phyloP scores from a whole-genome alignment of 2,329 filamentous ascomycete genomes.

The Botrytis elliptica region DNA sequence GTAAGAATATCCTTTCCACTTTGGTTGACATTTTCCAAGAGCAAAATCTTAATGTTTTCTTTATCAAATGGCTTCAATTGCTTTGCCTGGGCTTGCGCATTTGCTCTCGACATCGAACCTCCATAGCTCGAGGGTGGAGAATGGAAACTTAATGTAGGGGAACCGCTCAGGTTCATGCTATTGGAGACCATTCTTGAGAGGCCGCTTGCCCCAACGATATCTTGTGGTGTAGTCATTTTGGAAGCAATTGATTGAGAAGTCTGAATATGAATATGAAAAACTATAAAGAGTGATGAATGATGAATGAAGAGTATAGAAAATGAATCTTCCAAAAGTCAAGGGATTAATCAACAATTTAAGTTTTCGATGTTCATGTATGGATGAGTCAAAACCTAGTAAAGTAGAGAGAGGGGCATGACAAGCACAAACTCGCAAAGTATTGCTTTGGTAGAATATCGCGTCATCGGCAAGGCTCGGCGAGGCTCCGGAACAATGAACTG shows the following conservation, averaged over 20 bases:
- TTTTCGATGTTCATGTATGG: slow-evolving; percentile 1
- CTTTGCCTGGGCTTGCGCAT: slow-evolving; percentile 53
- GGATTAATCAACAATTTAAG: slow-evolving; percentile 10
- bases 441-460: slow-evolving; percentile 10
- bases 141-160: slow-evolving; percentile 71
- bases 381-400: slow-evolving; percentile 17
- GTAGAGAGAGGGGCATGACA: background rate
- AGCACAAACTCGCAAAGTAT: slow-evolving; percentile 14
- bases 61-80: slow-evolving; percentile 93
- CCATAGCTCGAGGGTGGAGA: slow-evolving; percentile 66
- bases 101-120: slow-evolving; percentile 44
- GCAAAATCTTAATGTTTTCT: slow-evolving; percentile 91
- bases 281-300: background rate
- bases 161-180: slow-evolving; percentile 60
- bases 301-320: background rate
- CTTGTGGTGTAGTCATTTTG: slow-evolving; percentile 39
- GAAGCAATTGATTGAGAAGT: background rate
- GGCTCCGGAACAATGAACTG: slow-evolving; percentile 4
- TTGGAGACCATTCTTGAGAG: slow-evolving; percentile 50
- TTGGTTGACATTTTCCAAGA: slow-evolving; percentile 94
- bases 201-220: slow-evolving; percentile 46
- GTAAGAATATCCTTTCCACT: slow-evolving; percentile 80
- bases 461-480: slow-evolving; percentile 9
- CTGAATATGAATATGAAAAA: background rate
- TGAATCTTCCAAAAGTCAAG: background rate